A percentile compares a stretch with the other conserved stretches of the same genome.
Evolutionary conservation across 1,284 basidiomycete genomes (phyloP).

Genomic region (Ganoderma boninense): DNA sequence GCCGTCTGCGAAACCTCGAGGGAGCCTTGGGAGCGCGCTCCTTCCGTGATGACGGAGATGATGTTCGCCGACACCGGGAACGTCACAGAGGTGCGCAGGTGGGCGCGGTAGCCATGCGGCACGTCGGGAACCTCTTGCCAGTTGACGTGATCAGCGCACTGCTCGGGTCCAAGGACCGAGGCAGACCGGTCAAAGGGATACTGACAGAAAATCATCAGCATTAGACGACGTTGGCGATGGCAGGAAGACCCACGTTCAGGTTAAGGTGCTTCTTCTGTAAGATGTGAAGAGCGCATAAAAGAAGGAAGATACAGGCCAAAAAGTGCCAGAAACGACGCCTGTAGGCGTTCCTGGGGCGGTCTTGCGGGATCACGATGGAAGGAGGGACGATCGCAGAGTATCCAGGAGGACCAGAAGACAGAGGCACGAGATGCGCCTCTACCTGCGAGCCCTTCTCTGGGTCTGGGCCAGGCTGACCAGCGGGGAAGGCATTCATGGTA

Average conservation of each 20-base stretch:
- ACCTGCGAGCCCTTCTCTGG: background rate
- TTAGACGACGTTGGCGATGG: background rate
- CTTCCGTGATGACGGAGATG: slow-evolving; percentile 37
- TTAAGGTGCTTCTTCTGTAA: background rate
- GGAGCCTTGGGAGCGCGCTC: slow-evolving; percentile 36
- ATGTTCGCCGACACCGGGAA: slow-evolving; percentile 37
- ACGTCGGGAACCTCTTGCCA: background rate
- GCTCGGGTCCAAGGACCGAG: background rate
- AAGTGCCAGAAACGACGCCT: slow-evolving; percentile 32
- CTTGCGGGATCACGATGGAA: slow-evolving; percentile 6
- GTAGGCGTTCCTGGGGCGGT: slow-evolving; percentile 22
- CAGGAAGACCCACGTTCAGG: background rate
- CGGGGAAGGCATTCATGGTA: background rate
- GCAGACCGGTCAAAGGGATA: background rate
- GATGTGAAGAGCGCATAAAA: slow-evolving; percentile 10
- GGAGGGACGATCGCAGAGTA: background rate
- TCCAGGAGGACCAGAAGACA: background rate
- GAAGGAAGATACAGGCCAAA: slow-evolving; percentile 21
- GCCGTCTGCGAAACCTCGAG: slow-evolving; percentile 34
- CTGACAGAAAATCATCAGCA: background rate
- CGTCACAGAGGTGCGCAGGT: slow-evolving; percentile 27
- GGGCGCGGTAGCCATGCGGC: slow-evolving; percentile 2
- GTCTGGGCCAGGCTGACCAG: background rate
- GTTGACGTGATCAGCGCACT: background rate
- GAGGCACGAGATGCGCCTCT: background rate